phyloP scores from a whole-genome alignment of 192 early-diverging fungal species.

The Diversispora epigaea region DNA sequence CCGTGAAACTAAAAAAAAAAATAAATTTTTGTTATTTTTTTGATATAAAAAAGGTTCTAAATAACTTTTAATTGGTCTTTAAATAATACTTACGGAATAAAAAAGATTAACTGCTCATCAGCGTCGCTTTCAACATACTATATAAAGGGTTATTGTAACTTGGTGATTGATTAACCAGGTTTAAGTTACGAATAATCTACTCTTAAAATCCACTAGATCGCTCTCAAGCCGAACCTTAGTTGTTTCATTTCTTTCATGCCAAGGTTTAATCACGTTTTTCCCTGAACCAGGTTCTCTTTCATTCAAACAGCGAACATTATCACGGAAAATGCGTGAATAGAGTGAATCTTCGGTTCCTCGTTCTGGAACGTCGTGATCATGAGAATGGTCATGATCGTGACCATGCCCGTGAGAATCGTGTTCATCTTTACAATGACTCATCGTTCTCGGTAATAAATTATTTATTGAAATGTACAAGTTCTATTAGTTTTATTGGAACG shows the following conservation, averaged over 20 bases:
- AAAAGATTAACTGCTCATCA: constrained; percentile 89
- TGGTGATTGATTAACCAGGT: neutral
- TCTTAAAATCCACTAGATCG: neutral
- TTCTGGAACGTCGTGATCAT: constrained; percentile 71
- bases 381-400: constrained; percentile 62
- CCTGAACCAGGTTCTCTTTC: constrained; percentile 64
- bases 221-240: constrained; percentile 46
- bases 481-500: too few relatives aligned
- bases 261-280: constrained; percentile 80
- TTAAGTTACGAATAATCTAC: neutral
- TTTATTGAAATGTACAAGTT: too few relatives aligned
- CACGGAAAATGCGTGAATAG: constrained; percentile 75
- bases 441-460: neutral
- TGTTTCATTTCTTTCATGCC: constrained; percentile 75
- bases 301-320: constrained; percentile 80
- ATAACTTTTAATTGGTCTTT: too few relatives aligned
- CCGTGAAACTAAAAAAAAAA: constrained; percentile 68
- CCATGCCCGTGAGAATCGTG: constrained; percentile 53
- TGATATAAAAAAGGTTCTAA: neutral
- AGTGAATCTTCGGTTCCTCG: constrained; percentile 67
- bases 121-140: constrained; percentile 76
- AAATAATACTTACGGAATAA: constrained; percentile 71
- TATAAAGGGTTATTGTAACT: neutral
- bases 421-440: constrained; percentile 54
- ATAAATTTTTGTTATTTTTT: too few relatives aligned